Evolutionary conservation across 2,329 filamentous ascomycete species (phyloP).

Genomic region (Cercospora brassicicola): DNA sequence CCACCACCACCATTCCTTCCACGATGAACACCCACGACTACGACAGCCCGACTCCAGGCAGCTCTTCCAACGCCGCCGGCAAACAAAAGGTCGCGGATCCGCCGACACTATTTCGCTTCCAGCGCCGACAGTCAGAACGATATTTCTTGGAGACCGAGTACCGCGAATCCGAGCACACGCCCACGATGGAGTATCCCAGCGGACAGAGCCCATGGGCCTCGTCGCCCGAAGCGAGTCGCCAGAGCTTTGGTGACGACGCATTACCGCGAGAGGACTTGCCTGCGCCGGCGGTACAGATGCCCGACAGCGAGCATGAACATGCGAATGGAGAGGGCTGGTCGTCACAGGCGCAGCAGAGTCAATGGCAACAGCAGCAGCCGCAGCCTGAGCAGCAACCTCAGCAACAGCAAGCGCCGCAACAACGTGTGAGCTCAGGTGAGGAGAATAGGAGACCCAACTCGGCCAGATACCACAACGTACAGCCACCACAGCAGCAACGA

Average conservation of each 20-base stretch:
- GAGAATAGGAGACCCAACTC: conserved; percentile 35
- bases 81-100: conserved; percentile 22
- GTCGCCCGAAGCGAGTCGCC: conserved; percentile 55
- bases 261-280: conserved; percentile 33
- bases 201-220: conserved; percentile 65
- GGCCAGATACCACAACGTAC: conserved; percentile 37
- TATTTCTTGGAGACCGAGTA: conserved; percentile 38
- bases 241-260: conserved; percentile 46
- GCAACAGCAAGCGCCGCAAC: conserved; percentile 39
- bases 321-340: conserved; percentile 25
- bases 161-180: conserved; percentile 32
- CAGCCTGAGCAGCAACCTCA: conserved; percentile 44
- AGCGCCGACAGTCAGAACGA: conserved; percentile 39
- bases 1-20: conserved; percentile 3
- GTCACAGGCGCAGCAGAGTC: conserved; percentile 21
- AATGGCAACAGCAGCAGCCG: conserved; percentile 39
- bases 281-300: conserved; percentile 30
- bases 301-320: conserved; percentile 18
- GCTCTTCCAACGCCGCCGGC: conserved; percentile 20
- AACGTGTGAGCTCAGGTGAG: conserved; percentile 25
- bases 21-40: not conserved
- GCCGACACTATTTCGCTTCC: conserved; percentile 37
- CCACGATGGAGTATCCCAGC: conserved; percentile 65
- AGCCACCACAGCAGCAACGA: conserved; percentile 40
- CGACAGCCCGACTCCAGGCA: conserved; percentile 5